These are phyloP conservation scores for Botrytis pseudocinerea DNA, from an alignment of 2,329 filamentous ascomycete species.

Conservation along the genomic window DNA sequence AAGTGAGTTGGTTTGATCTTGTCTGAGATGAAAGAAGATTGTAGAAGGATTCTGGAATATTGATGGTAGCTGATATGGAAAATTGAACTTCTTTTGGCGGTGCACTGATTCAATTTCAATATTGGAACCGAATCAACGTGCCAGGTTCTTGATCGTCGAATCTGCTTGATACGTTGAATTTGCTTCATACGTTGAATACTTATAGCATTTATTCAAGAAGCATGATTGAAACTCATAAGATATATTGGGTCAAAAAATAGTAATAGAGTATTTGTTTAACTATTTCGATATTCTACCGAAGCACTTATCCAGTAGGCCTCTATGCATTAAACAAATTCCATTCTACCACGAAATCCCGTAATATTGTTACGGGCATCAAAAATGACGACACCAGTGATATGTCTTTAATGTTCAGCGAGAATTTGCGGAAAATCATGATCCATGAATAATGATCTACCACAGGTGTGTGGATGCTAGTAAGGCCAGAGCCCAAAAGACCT, in stretches of 20 bases:
- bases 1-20: not conserved
- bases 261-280: not conserved
- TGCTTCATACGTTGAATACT: not conserved
- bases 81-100: not conserved
- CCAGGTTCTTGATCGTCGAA: not conserved
- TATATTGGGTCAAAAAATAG: not conserved
- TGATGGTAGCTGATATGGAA: not conserved
- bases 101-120: not conserved
- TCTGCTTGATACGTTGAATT: not conserved
- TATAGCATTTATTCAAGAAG: not conserved
- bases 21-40: not conserved
- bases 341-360: fast-evolving
- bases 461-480: not conserved
- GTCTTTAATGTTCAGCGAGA: fast-evolving
- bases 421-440: too few species aligned
- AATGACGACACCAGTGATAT: not conserved
- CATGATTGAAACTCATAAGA: not conserved
- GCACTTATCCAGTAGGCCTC: too few species aligned
- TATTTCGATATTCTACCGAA: not conserved
- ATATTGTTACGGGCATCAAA: not conserved
- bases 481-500: not conserved
- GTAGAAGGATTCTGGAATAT: not conserved
- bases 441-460: not conserved
- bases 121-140: fast-evolving
- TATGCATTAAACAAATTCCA: not conserved